These are phyloP conservation scores for Begonia loranthoides DNA, from an alignment of 306 rosid genomes.

Conservation along the genomic window DNA sequence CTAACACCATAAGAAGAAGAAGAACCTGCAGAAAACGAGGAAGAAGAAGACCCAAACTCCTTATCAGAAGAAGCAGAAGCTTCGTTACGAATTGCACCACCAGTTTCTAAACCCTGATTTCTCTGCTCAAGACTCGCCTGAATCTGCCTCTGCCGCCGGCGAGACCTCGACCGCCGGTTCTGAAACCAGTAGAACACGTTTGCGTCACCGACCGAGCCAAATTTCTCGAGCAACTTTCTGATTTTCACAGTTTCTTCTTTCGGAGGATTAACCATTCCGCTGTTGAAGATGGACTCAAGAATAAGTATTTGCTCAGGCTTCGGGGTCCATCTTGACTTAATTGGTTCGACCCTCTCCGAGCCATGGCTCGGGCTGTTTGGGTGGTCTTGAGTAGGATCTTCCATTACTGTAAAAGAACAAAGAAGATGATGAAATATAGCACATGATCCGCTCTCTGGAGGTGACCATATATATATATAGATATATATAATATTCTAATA, in stretches of 20 bases:
- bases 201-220: constrained; percentile 79
- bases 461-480: no score
- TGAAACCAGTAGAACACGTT: constrained; percentile 98
- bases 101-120: constrained; percentile 5
- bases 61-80: background rate
- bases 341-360: constrained; percentile 47
- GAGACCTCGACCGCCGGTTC: constrained; percentile 86
- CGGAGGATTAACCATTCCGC: constrained; percentile 93
- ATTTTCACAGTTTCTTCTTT: constrained; percentile 79
- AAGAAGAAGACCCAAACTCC: constrained; percentile 14
- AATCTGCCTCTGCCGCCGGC: constrained; percentile 91
- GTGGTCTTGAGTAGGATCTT: constrained; percentile 30
- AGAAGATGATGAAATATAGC: no score
- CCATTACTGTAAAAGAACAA: constrained; percentile 25
- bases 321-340: constrained; percentile 88
- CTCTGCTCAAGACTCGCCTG: constrained; percentile 38
- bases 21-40: constrained; percentile 13
- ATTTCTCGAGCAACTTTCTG: constrained; percentile 66
- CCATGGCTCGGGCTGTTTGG: constrained; percentile 28
- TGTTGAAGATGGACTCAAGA: constrained; percentile 90
- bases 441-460: no score
- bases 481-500: no score
- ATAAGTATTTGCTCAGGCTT: constrained; percentile 89
- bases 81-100: constrained; percentile 31
- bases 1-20: constrained; percentile 27